Evolutionary conservation across 345 rosid genomes (phyloP), one percentile per base, ranked within the genome.

Genomic region (Aquilaria sinensis): DNA sequence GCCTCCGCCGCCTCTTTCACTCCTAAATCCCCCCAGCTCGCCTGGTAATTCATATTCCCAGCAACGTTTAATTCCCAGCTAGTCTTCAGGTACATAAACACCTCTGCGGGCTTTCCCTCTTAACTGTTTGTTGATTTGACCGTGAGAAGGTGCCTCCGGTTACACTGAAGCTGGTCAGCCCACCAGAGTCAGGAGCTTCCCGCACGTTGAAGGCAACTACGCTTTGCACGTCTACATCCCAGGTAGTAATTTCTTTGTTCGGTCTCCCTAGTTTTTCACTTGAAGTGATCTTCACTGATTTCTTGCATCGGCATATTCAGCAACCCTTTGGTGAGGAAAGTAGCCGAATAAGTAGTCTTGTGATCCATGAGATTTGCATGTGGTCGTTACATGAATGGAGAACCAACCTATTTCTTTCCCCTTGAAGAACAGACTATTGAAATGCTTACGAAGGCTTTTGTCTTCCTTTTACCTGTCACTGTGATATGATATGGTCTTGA

Each of bases 211-310:
- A 67, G 99, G 99, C 65, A 90, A 90, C 65, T 94, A 77, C 64
- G 92, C 95, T 12, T 65, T 94, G 66, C 97, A 94, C 71, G 88
- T 88, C 10, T 94, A 90, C 74, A 85, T 94, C 43, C 97, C 97
- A 68, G 97, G 93, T 92, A 64, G 46, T 37, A 5, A 37, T 37
- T 9, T 37, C 7, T 37, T 37, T 5, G 43, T 37, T 37, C 43
- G 71, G 53, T 10, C 65, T 53, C 54, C 60, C 63, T 23, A 37
- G 43, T 37, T 37, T 37, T 37, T 37, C 43, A 37, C 43, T 37
- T 37, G 2, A 37, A 37, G 43, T 37, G 43, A 37, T 37, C 8
- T 9, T 37, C 32, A 16, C 47, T 29, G 23, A 6, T 48, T 23
- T 57, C 0, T 56, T 13, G 15, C 9, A 53, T 16, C 5, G 32